These are phyloP conservation scores for Diaporthe capsici DNA, from an alignment of 2,329 filamentous ascomycete species.

Conservation along the genomic window DNA sequence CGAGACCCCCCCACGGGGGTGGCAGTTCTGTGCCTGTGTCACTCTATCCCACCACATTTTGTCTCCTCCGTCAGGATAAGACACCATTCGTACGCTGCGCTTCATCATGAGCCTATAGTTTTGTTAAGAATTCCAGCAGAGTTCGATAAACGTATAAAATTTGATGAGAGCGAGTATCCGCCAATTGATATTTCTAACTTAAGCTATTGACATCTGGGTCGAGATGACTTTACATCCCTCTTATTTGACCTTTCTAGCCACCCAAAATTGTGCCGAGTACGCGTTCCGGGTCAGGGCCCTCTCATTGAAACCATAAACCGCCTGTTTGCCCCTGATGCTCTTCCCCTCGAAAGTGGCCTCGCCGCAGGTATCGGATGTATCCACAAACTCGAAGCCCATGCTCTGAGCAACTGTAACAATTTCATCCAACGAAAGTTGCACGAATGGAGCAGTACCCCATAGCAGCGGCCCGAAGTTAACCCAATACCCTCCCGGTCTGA, in stretches of 20 bases:
- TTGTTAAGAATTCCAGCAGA: too few species aligned
- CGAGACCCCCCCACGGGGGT: too few species aligned
- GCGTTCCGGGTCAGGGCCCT: background rate
- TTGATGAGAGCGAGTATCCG: too few species aligned
- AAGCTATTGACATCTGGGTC: too few species aligned
- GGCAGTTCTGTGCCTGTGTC: background rate
- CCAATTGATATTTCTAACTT: too few species aligned
- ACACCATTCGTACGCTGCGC: background rate
- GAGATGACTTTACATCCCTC: background rate
- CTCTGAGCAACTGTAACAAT: background rate
- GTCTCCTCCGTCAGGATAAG: background rate
- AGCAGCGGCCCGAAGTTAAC: background rate
- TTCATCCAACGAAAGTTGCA: background rate
- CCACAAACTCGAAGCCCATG: background rate
- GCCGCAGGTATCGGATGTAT: background rate
- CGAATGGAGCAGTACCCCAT: background rate
- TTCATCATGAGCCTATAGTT: too few species aligned
- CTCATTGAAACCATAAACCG: background rate
- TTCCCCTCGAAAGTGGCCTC: background rate
- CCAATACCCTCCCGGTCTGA: background rate
- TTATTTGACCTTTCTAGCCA: background rate
- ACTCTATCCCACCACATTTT: background rate
- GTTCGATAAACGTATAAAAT: too few species aligned
- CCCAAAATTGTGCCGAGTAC: conserved; percentile 6
- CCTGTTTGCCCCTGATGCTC: background rate